Conservation (phyloP, 2,329 filamentous ascomycete genomes). For the Cytospora mali region DNA sequence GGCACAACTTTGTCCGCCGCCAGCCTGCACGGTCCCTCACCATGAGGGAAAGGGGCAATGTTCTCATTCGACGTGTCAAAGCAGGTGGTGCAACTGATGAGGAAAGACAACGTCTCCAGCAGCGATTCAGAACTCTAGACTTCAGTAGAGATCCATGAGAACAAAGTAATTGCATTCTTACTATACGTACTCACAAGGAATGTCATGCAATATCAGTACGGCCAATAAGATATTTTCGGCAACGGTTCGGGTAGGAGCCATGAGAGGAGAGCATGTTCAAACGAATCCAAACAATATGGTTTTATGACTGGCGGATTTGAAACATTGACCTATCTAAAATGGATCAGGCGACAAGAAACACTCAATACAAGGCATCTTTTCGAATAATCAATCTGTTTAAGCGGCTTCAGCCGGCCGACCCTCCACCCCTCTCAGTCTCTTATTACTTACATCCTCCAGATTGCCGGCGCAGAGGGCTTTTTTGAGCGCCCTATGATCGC, state of each 20-base stretch:
- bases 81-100: background rate
- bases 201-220: too few species aligned
- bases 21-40: background rate
- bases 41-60: background rate
- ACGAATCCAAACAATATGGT: too few species aligned
- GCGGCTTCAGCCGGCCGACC: background rate
- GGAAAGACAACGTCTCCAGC: background rate
- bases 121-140: background rate
- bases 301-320: too few species aligned
- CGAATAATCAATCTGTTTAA: background rate
- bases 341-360: background rate
- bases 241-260: too few species aligned
- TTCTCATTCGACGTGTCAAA: background rate
- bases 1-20: background rate
- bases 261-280: too few species aligned
- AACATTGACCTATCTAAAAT: background rate
- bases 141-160: background rate
- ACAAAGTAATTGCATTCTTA: background rate
- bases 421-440: background rate
- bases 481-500: background rate
- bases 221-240: too few species aligned
- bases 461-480: too few species aligned
- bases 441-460: background rate
- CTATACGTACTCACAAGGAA: background rate
- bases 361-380: background rate